Evolutionary conservation across 108 stramenopile genomes (phyloP), one percentile per base, ranked within the genome.

Genomic region (Nannochloropsis gaditana): DNA sequence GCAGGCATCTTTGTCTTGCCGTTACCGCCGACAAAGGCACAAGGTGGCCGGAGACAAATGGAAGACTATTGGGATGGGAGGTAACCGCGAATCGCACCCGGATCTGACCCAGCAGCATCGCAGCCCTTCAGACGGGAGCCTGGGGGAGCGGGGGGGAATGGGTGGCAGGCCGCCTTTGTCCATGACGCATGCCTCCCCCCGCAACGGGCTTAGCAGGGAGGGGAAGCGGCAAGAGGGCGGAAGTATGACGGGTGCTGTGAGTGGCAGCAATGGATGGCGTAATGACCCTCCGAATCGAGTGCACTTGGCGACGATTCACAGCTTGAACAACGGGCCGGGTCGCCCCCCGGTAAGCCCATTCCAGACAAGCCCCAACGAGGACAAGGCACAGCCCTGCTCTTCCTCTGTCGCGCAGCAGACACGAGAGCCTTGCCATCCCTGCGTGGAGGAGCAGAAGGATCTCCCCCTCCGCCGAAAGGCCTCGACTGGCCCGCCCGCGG

Each of bases 31-130:
- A n/a, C 59, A 73, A n/a, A 15, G 59, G 59, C 59, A 73, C 59
- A 73, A 73, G 59, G 59, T 73, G 19, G 59, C 59, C 19, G 59
- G 59, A n/a, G 59, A 73, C n/a, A 73, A 73, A n/a, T 73, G 59
- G 59, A 73, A 73, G 59, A 73, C 59, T 4, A 73, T 73, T 73
- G 59, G 59, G 59, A 73, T 73, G 59, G 59, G 59, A n/a, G 59
- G 59, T 4, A 73, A 3, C n/a, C 15, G 59, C 19, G 59, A 73
- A 6, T 73, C 59, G 59, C 59, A 73, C n/a, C 19, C 59, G n/a
- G 59, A 73, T 73, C n/a, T 73, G 59, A 73, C 59, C 19, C 59
- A 73, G 8, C 59, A 73, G 19, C 19, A n/a, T 15, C 59, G 59
- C 19, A 73, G 59, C 19, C 59, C 59, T 15, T 73, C 59, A n/a